A percentile compares a stretch with the other conserved stretches of the same genome.
Conservation (phyloP, 108 stramenopile genomes). For the Nitzschia inconspicua region DNA sequence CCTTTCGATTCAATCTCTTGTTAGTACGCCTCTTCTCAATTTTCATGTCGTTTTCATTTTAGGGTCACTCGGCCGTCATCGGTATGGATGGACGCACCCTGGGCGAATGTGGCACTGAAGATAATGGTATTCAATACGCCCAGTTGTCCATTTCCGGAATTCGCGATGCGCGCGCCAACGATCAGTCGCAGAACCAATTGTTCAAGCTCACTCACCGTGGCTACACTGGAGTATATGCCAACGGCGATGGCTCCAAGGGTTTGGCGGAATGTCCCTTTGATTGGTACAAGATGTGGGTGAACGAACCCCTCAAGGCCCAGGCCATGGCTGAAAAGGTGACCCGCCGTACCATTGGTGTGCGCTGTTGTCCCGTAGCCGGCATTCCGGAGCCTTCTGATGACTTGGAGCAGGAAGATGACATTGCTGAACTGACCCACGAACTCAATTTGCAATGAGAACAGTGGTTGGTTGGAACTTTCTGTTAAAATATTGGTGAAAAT, state of each 20-base stretch:
- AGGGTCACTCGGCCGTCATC: conserved; percentile 69
- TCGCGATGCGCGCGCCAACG: conserved; percentile 65
- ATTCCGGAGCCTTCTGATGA: conserved; percentile 36
- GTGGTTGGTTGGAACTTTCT: no score
- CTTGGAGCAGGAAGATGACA: conserved; percentile 24
- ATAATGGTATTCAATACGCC: conserved; percentile 75
- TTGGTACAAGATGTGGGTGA: conserved; percentile 80
- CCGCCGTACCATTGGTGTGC: conserved; percentile 67
- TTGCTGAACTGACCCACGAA: conserved; percentile 25
- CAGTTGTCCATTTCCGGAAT: conserved; percentile 71
- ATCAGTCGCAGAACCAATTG: conserved; percentile 76
- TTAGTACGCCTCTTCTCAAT: neutral
- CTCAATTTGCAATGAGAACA: conserved; percentile 38
- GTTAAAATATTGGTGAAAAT: no score
- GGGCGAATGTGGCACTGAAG: conserved; percentile 79
- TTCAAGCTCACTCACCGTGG: conserved; percentile 75
- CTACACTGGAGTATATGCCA: conserved; percentile 71
- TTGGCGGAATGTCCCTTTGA: conserved; percentile 61
- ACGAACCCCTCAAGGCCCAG: conserved; percentile 64
- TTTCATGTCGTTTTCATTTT: conserved; percentile 18
- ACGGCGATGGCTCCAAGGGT: conserved; percentile 78
- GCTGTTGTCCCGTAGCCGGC: conserved; percentile 43
- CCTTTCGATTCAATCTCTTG: neutral
- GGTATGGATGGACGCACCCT: conserved; percentile 74
- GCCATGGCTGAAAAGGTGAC: conserved; percentile 70